Base-by-base conservation (phyloP, 345 rosid genomes). In the Melaleuca alternifolia region DNA sequence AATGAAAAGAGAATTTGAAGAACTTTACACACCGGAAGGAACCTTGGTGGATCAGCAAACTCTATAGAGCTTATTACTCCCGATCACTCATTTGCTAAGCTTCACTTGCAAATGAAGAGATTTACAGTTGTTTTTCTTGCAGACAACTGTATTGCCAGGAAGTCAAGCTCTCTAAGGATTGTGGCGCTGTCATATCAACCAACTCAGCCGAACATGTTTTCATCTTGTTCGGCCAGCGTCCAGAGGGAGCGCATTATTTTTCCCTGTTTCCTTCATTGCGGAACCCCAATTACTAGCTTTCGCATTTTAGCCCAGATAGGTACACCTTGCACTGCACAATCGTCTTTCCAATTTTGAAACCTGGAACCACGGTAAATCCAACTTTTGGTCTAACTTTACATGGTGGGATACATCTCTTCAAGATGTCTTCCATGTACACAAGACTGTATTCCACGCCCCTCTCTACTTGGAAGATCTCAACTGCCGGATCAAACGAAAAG, bases 331-430 rank as follows among this genome's bases (percentile, higher is more conserved):
- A 91, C 89, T 95, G 99, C 41, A 96, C 91, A 85, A 94, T 92
- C 16, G 94, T 95, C 90, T 89, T 88, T 30, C 98, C 95, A 41
- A 97, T 90, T 89, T 92, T 96, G 90, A 97, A 96, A 76, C 99
- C 99, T 0, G 99, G 99, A 88, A 95, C 86, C 88, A 95, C 99
- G 1, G 98, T 97, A 91, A 97, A 97, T 48, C 94, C 98, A 50
- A 97, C 97, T 91, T 94, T 94, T 53, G 85, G 90, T 86, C 92
- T 93, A 52, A 89, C 85, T 87, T 87, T 91, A 86, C 88, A 88
- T 2, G 90, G 86, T 3, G 54, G 83, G 83, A 83, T 88, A 61
- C 88, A 89, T 89, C 88, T 93, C 84, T 87, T 91, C 20, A 90
- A 86, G 33, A 94, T 93, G 91, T 96, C 95, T 93, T 94, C 98